A percentile compares a stretch with the other conserved stretches of the same genome.
Conservation (phyloP, 768 basidiomycete species). For the Rhizopogon vulgaris region DNA sequence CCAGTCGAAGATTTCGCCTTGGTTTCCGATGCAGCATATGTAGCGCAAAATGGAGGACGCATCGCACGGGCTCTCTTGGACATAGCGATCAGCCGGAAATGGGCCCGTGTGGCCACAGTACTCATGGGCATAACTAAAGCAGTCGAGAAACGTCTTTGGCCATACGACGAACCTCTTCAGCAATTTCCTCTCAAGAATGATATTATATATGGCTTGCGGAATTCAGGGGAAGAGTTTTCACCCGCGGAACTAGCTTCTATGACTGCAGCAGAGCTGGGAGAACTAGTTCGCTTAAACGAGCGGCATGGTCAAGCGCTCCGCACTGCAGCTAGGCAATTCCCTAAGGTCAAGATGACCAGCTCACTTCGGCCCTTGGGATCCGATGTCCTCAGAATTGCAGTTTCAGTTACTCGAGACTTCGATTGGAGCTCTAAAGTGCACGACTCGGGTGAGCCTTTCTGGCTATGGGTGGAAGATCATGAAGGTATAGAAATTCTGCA, state of each 20-base stretch:
- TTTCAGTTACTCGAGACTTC: slow-evolving; percentile 62
- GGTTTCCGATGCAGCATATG: slow-evolving; percentile 91
- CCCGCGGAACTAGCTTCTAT: slow-evolving; percentile 65
- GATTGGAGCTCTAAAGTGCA: slow-evolving; percentile 77
- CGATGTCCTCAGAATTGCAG: slow-evolving; percentile 74
- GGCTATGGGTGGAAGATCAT: slow-evolving; percentile 92
- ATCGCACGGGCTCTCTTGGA: slow-evolving; percentile 93
- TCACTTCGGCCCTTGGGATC: slow-evolving; percentile 75
- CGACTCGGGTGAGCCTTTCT: slow-evolving; percentile 79
- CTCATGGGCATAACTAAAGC: slow-evolving; percentile 92
- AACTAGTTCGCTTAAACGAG: slow-evolving; percentile 82
- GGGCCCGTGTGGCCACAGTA: slow-evolving; percentile 75
- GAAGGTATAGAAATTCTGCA: slow-evolving; percentile 80
- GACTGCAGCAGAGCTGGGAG: slow-evolving; percentile 64
- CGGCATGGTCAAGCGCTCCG: slow-evolving; percentile 74
- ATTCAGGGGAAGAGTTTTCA: slow-evolving; percentile 77
- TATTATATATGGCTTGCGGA: slow-evolving; percentile 69
- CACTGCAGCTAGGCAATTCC: slow-evolving; percentile 80
- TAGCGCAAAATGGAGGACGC: slow-evolving; percentile 90
- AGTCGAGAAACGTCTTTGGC: slow-evolving; percentile 89
- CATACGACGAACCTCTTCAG: slow-evolving; percentile 84
- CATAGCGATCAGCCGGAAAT: slow-evolving; percentile 88
- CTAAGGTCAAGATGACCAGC: slow-evolving; percentile 59
- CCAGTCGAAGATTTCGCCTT: slow-evolving; percentile 92
- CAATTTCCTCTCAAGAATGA: slow-evolving; percentile 78